Evolutionary conservation across 306 rosid genomes (phyloP).

Genomic region (Cucumis cinereus): DNA sequence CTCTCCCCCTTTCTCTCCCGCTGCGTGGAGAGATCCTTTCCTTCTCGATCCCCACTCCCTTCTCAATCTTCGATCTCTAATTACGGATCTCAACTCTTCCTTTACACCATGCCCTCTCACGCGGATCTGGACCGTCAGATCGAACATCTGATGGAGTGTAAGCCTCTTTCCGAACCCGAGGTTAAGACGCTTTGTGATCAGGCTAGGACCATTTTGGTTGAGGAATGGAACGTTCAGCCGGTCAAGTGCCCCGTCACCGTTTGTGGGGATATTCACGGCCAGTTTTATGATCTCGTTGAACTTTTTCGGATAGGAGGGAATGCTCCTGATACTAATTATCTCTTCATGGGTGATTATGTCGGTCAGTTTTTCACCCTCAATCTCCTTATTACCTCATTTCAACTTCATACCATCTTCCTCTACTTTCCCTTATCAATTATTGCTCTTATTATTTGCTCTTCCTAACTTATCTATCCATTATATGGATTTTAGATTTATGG

Average conservation of each 20-base stretch:
- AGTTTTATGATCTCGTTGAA: slow-evolving; percentile 69
- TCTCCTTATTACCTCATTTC: background rate
- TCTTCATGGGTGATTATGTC: slow-evolving; percentile 71
- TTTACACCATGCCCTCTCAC: slow-evolving; percentile 36
- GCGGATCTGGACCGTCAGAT: slow-evolving; percentile 65
- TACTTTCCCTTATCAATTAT: background rate
- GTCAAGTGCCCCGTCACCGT: slow-evolving; percentile 73
- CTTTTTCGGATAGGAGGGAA: slow-evolving; percentile 60
- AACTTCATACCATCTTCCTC: background rate
- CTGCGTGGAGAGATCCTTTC: background rate
- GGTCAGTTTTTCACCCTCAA: slow-evolving; percentile 29
- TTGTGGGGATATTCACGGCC: slow-evolving; percentile 69
- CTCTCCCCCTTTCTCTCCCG: background rate
- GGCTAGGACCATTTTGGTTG: slow-evolving; percentile 52
- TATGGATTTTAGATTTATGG: background rate
- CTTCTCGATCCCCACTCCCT: background rate
- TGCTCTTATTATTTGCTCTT: background rate
- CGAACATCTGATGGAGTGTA: slow-evolving; percentile 52
- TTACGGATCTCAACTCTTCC: slow-evolving; percentile 14
- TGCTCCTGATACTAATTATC: slow-evolving; percentile 64
- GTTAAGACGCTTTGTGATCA: slow-evolving; percentile 49
- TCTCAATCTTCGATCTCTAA: background rate
- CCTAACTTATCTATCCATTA: background rate
- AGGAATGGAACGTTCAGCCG: slow-evolving; percentile 73
- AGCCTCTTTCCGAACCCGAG: slow-evolving; percentile 39